phyloP scores from a whole-genome alignment of 371 early-diverging fungal genomes.

The Umbelopsis sp. region DNA sequence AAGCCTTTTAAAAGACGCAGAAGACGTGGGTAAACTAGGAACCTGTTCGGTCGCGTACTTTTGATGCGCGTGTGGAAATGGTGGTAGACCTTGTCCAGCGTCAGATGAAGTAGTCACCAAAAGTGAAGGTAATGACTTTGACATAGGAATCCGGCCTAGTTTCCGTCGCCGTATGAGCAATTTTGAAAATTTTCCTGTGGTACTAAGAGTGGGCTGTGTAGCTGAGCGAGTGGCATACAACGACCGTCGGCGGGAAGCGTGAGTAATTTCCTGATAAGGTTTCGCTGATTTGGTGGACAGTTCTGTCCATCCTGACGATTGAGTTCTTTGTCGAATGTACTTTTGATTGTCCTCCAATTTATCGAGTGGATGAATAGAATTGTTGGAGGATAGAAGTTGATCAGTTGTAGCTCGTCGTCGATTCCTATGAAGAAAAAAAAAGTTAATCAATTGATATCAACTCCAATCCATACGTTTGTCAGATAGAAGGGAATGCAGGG shows the following conservation, averaged over 20 bases:
- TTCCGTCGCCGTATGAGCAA: conserved; percentile 36
- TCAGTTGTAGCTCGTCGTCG: conserved; percentile 3
- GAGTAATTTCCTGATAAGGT: background rate
- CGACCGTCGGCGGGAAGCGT: conserved; percentile 3
- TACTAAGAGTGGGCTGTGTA: background rate
- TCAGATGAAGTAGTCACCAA: conserved; percentile 3
- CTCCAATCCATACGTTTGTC: no score
- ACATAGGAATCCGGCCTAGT: conserved; percentile 17
- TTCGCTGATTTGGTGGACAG: conserved; percentile 9
- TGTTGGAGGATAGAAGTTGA: background rate
- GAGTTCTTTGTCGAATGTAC: conserved; percentile 19
- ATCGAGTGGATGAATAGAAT: conserved; percentile 6
- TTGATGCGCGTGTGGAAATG: conserved; percentile 2
- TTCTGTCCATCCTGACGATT: conserved; percentile 19
- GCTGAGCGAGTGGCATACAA: conserved; percentile 29
- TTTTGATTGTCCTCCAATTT: background rate
- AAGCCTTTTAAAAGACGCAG: background rate
- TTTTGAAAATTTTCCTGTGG: conserved; percentile 28
- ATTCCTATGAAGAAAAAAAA: background rate
- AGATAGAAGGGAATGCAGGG: conserved; percentile 7
- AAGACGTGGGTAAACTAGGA: background rate
- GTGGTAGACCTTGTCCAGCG: conserved; percentile 1
- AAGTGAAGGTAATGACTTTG: background rate
- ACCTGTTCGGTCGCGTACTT: background rate
- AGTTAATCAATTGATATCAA: no score